These are phyloP conservation scores for Setomelanomma holmii DNA, from an alignment of 2,329 filamentous ascomycete species.

Conservation along the genomic window DNA sequence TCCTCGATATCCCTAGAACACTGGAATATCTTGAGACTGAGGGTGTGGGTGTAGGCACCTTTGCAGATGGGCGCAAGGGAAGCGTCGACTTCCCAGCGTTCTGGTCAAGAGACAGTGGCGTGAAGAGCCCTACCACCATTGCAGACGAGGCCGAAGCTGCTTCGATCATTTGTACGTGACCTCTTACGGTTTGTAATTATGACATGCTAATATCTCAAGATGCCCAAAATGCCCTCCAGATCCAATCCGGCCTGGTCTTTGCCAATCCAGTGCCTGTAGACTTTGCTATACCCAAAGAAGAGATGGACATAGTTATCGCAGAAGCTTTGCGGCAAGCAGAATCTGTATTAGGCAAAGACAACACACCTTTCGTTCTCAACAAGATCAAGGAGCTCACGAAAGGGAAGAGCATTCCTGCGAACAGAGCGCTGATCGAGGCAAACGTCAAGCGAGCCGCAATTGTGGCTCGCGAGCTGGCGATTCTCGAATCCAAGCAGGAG, in stretches of 20 bases:
- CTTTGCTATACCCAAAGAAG: conserved; percentile 69
- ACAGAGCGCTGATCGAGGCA: conserved; percentile 71
- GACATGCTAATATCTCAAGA: conserved; percentile 51
- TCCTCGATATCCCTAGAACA: conserved; percentile 89
- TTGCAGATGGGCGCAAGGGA: conserved; percentile 78
- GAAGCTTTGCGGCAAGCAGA: conserved; percentile 49
- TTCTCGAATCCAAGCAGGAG: conserved; percentile 55
- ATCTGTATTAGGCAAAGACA: conserved; percentile 71
- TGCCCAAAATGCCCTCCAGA: conserved; percentile 74
- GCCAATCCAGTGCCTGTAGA: conserved; percentile 85
- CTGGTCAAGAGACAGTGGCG: conserved; percentile 86
- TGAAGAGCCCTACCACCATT: conserved; percentile 78
- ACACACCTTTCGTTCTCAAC: conserved; percentile 82
- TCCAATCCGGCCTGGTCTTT: conserved; percentile 83
- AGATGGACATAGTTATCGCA: conserved; percentile 50
- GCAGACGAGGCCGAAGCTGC: conserved; percentile 82
- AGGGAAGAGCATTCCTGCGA: conserved; percentile 74
- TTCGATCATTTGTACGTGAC: conserved; percentile 73
- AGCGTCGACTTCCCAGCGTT: conserved; percentile 89
- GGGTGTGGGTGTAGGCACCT: conserved; percentile 85
- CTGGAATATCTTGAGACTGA: conserved; percentile 79
- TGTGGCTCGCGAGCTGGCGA: conserved; percentile 68
- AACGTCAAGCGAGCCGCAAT: conserved; percentile 71
- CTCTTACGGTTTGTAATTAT: neutral
- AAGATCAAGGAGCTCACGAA: conserved; percentile 82